A percentile compares a stretch with the other conserved stretches of the same genome.
These are phyloP conservation scores for Tricholoma furcatifolium DNA, from an alignment of 768 basidiomycete species.

Conservation along the genomic window DNA sequence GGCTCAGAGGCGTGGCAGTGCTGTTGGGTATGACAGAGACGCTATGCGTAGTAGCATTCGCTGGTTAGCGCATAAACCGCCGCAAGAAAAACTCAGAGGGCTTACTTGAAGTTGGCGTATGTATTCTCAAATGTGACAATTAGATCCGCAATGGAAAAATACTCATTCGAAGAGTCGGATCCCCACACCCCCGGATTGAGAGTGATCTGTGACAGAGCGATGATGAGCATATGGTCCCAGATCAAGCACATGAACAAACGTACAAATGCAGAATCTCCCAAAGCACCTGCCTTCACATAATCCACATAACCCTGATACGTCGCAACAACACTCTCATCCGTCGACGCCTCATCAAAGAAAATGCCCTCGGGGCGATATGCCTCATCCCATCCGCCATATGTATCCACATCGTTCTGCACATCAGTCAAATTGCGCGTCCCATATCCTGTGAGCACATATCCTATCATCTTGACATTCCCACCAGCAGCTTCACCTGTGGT, in stretches of 20 bases:
- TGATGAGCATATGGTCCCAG: neutral
- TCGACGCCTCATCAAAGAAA: constrained; percentile 34
- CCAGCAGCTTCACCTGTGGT: constrained; percentile 5
- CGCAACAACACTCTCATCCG: constrained; percentile 13
- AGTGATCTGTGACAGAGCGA: constrained; percentile 16
- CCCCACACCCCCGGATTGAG: constrained; percentile 27
- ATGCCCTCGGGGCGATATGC: constrained; percentile 31
- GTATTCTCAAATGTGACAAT: constrained; percentile 28
- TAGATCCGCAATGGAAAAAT: constrained; percentile 28
- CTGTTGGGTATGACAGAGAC: constrained; percentile 19
- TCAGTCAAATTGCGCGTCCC: constrained; percentile 18
- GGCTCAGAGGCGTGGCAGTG: constrained; percentile 15
- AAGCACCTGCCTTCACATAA: constrained; percentile 10
- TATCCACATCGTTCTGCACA: constrained; percentile 27
- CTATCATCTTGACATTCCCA: constrained; percentile 28
- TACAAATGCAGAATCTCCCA: constrained; percentile 15
- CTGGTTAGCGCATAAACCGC: no score
- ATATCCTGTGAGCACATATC: constrained; percentile 30
- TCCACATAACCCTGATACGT: constrained; percentile 23
- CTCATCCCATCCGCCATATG: constrained; percentile 28
- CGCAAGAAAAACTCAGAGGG: neutral
- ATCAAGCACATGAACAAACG: constrained; percentile 8
- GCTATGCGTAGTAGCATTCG: constrained; percentile 15
- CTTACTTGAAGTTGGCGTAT: constrained; percentile 27
- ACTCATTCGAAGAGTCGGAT: constrained; percentile 14